These are phyloP conservation scores for Achaetomium macrosporum DNA, from an alignment of 2,329 filamentous ascomycete species.

Conservation along the genomic window DNA sequence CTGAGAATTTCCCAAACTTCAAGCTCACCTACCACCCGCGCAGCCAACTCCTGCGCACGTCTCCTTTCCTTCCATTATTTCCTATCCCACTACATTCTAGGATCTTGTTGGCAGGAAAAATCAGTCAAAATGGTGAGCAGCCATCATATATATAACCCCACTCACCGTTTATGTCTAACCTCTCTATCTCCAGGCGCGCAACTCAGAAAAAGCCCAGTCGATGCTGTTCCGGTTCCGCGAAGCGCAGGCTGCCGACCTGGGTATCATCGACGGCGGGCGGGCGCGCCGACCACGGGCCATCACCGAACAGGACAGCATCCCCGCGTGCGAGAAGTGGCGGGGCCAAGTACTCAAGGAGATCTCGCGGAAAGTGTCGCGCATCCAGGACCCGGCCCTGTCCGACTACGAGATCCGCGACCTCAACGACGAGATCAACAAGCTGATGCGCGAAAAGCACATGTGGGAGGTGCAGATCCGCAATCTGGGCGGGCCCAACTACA, in stretches of 20 bases:
- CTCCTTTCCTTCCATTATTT: neutral
- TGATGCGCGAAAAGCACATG: conserved; percentile 98
- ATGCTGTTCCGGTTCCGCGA: conserved; percentile 99
- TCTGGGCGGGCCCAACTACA: conserved; percentile 95
- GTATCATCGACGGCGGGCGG: conserved; percentile 89
- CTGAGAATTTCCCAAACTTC: neutral
- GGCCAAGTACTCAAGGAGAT: conserved; percentile 97
- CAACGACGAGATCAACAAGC: conserved; percentile 98
- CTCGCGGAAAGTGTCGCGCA: conserved; percentile 90
- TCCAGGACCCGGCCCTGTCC: conserved; percentile 84
- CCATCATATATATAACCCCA: neutral
- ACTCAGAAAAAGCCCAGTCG: conserved; percentile 97
- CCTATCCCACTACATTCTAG: neutral
- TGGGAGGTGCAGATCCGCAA: conserved; percentile 98
- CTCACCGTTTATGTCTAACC: neutral
- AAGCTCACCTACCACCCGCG: neutral
- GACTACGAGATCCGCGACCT: conserved; percentile 97
- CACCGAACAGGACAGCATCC: conserved; percentile 77
- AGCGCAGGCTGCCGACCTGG: conserved; percentile 89
- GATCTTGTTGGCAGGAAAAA: neutral
- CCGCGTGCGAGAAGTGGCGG: conserved; percentile 93
- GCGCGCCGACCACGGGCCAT: conserved; percentile 87
- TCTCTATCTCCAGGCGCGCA: conserved; percentile 62
- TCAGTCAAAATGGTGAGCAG: conserved; percentile 17
- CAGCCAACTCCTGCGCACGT: neutral